These are phyloP conservation scores for Fonsecaea pugnacius DNA, from an alignment of 2,329 filamentous ascomycete species.

Conservation along the genomic window DNA sequence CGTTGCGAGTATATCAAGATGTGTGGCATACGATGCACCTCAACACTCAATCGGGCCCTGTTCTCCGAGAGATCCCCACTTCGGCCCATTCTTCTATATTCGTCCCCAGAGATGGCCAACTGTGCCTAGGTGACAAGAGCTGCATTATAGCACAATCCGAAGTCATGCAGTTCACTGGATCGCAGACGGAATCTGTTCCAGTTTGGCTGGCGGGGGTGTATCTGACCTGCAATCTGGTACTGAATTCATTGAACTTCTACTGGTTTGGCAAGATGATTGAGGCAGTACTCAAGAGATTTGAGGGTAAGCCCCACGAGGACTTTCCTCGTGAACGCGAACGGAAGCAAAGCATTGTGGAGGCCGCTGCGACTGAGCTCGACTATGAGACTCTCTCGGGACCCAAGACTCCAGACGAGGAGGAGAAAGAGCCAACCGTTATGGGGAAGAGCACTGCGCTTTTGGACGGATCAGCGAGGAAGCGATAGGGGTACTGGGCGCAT, in stretches of 20 bases:
- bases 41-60: slow-evolving; percentile 41
- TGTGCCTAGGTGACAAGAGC: slow-evolving; percentile 45
- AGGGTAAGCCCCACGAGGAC: slow-evolving; percentile 47
- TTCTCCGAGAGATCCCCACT: slow-evolving; percentile 36
- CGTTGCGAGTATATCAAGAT: slow-evolving; percentile 62
- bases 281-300: slow-evolving; percentile 66
- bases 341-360: slow-evolving; percentile 36
- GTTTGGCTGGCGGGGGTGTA: slow-evolving; percentile 65
- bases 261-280: slow-evolving; percentile 72
- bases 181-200: slow-evolving; percentile 51
- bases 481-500: slow-evolving; percentile 5
- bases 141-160: slow-evolving; percentile 51
- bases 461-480: slow-evolving; percentile 22
- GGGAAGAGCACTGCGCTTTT: slow-evolving; percentile 26
- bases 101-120: slow-evolving; percentile 40
- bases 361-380: slow-evolving; percentile 38
- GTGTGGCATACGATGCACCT: slow-evolving; percentile 59
- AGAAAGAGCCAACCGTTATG: slow-evolving; percentile 3
- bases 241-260: slow-evolving; percentile 67
- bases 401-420: slow-evolving; percentile 29
- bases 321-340: slow-evolving; percentile 38
- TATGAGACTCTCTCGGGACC: slow-evolving; percentile 37
- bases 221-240: slow-evolving; percentile 61
- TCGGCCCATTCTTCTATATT: slow-evolving; percentile 31
- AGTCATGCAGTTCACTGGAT: slow-evolving; percentile 55